A percentile compares a stretch with the other conserved stretches of the same genome.
Evolutionary conservation across 2,329 filamentous ascomycete genomes (phyloP).

Genomic region (Alternaria angustiovoidea): DNA sequence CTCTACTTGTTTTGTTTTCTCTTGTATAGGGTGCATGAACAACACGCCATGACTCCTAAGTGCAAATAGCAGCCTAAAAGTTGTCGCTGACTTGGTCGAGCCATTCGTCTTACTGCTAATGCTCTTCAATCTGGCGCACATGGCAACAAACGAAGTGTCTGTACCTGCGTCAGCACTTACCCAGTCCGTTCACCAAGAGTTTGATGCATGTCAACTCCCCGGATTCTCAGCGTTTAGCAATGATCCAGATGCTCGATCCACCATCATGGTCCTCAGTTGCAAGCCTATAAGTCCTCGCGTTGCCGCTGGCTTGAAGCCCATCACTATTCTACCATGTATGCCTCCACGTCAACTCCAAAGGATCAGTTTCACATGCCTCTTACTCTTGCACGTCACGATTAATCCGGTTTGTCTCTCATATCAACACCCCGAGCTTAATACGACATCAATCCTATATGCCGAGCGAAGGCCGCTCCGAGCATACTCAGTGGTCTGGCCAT

Average conservation of each 20-base stretch:
- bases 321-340: neutral
- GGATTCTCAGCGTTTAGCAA: neutral
- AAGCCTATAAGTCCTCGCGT: slow-evolving; percentile 14
- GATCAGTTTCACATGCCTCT: neutral
- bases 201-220: neutral
- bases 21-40: no score
- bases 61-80: no score
- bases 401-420: neutral
- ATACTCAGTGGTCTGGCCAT: slow-evolving; percentile 16
- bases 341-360: neutral
- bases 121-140: neutral
- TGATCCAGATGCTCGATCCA: neutral
- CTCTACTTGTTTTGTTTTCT: no score
- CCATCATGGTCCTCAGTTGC: slow-evolving; percentile 34
- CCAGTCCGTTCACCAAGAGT: neutral
- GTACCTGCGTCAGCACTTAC: slow-evolving; percentile 15
- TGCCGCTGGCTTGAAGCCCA: neutral
- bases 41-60: no score
- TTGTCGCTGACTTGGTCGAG: no score
- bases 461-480: slow-evolving; percentile 12
- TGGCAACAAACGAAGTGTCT: slow-evolving; percentile 1
- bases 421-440: slow-evolving; percentile 6
- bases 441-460: slow-evolving; percentile 2
- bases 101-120: neutral
- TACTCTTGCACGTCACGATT: neutral